A percentile compares a stretch with the other conserved stretches of the same genome.
These are phyloP conservation scores for Craspedostauros australis DNA, from an alignment of 108 stramenopile genomes.

Conservation along the genomic window DNA sequence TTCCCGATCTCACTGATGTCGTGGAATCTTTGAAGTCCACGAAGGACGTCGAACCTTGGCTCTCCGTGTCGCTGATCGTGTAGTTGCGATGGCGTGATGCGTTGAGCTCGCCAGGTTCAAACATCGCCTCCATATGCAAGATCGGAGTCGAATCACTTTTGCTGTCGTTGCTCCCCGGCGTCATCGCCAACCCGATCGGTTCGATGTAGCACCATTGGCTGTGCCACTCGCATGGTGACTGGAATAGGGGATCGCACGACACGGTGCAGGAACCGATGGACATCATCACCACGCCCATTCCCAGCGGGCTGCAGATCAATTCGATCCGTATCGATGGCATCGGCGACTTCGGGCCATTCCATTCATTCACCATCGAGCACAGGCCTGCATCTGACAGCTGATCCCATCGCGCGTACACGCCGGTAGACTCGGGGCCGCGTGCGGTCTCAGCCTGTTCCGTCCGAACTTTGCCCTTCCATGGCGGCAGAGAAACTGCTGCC, in stretches of 20 bases:
- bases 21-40: conserved; percentile 7
- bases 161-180: not conserved
- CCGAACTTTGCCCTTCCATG: conserved; percentile 74
- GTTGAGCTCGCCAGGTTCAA: too few relatives aligned
- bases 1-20: too few relatives aligned
- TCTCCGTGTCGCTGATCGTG: not conserved
- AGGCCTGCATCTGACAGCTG: conserved; percentile 16
- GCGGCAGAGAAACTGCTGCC: conserved; percentile 50
- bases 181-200: not conserved
- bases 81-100: not conserved
- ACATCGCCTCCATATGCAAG: conserved; percentile 33
- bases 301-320: conserved; percentile 43
- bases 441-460: conserved; percentile 28
- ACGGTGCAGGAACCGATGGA: conserved; percentile 48
- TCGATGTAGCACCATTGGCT: conserved; percentile 48
- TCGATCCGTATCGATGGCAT: conserved; percentile 62
- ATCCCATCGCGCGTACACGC: conserved; percentile 69
- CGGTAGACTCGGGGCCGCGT: conserved; percentile 28
- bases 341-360: conserved; percentile 69
- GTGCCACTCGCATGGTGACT: conserved; percentile 42
- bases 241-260: conserved; percentile 49
- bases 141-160: too few relatives aligned
- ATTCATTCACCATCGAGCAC: conserved; percentile 75
- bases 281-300: conserved; percentile 62
- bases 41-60: not conserved